These are phyloP conservation scores for Durusdinium trenchii DNA, from an alignment of 73 alveolate species.

Conservation along the genomic window DNA sequence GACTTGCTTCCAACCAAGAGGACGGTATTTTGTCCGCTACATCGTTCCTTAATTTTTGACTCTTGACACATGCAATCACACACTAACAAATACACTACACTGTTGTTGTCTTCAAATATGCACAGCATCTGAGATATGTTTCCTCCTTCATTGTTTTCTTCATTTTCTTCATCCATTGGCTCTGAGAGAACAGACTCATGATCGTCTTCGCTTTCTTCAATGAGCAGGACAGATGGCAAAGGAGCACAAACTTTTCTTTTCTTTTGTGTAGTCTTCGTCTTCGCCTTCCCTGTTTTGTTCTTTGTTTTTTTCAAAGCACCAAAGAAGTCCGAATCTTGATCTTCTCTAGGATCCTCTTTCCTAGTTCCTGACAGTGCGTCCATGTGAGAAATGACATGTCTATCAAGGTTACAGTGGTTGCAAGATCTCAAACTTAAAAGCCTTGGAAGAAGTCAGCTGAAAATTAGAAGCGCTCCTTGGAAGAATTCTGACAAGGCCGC, in stretches of 20 bases:
- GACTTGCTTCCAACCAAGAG: background rate
- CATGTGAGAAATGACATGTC: background rate
- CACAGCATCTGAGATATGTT: background rate
- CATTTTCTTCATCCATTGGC: background rate
- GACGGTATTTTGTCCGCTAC: too few species aligned
- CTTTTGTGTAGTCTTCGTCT: background rate
- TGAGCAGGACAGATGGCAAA: background rate
- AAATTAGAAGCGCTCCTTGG: background rate
- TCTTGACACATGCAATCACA: background rate
- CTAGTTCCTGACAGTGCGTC: background rate
- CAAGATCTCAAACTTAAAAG: background rate
- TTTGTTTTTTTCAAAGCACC: background rate
- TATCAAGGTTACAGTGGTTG: background rate
- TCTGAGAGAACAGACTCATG: background rate
- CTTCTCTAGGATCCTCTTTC: background rate
- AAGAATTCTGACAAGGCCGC: background rate
- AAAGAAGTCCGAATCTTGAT: background rate
- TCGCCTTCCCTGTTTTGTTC: background rate
- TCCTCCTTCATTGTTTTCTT: background rate
- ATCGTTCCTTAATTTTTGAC: background rate
- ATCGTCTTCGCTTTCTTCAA: background rate
- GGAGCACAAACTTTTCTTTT: background rate
- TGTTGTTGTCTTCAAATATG: background rate
- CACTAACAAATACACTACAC: background rate
- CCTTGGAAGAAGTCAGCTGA: background rate